Percentiles rank a stretch among this genome's conserved stretches.
Evolutionary conservation across 306 rosid species (phyloP).

Genomic region (Cajanus cajan): DNA sequence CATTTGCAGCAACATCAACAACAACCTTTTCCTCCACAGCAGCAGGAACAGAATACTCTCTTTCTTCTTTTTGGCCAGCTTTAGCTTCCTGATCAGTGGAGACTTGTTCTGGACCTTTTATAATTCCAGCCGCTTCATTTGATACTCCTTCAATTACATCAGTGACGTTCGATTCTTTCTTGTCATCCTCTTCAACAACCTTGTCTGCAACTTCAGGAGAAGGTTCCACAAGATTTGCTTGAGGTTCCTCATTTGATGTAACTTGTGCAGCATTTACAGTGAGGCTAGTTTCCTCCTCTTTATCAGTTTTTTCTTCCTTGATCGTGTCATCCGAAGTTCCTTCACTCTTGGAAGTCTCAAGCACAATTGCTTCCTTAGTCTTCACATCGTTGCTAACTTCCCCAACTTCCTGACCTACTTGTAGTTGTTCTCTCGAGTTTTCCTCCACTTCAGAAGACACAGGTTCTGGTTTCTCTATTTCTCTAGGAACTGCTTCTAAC

Average conservation of each 20-base stretch:
- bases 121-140: constrained; percentile 16
- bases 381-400: constrained; percentile 32
- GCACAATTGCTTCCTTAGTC: constrained; percentile 27
- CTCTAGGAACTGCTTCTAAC: constrained; percentile 20
- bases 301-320: constrained; percentile 29
- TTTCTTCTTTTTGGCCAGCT: constrained; percentile 29
- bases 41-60: constrained; percentile 19
- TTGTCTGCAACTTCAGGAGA: constrained; percentile 33
- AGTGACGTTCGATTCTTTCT: constrained; percentile 36
- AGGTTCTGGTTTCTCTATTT: constrained; percentile 25
- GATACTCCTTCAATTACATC: constrained; percentile 25
- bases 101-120: constrained; percentile 18
- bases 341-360: constrained; percentile 23
- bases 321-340: constrained; percentile 24
- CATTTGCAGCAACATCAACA: constrained; percentile 26
- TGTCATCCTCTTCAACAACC: constrained; percentile 31
- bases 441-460: constrained; percentile 29
- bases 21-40: constrained; percentile 20
- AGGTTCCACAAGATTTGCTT: constrained; percentile 33
- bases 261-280: constrained; percentile 13
- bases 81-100: constrained; percentile 28
- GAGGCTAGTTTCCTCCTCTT: constrained; percentile 28
- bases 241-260: constrained; percentile 30
- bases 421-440: constrained; percentile 27
- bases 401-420: constrained; percentile 32